Conservation (phyloP, 2,329 filamentous ascomycete species). For the Pyrenochaeta sp. region DNA sequence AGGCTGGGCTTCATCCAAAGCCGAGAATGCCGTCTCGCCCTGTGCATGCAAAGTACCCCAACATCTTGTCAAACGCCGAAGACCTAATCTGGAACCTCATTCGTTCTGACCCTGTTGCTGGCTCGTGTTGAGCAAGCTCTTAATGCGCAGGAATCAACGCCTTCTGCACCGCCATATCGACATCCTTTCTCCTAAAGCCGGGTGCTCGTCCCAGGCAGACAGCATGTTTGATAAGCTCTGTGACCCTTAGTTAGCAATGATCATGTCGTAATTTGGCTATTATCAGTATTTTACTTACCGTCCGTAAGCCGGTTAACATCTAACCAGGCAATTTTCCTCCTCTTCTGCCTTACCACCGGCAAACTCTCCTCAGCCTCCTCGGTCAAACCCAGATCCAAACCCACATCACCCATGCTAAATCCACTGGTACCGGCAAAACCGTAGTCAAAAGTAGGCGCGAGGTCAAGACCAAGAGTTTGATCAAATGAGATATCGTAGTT, state of each 20-base stretch:
- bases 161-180: slow-evolving; percentile 52
- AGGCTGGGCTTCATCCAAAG: no score
- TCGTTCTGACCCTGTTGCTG: no score
- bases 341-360: slow-evolving; percentile 31
- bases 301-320: slow-evolving; percentile 56
- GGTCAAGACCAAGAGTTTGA: slow-evolving; percentile 45
- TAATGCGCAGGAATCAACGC: slow-evolving; percentile 41
- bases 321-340: slow-evolving; percentile 51
- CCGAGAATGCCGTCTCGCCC: no score
- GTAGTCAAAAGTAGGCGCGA: slow-evolving; percentile 38
- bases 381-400: slow-evolving; percentile 32
- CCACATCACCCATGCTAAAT: slow-evolving; percentile 14
- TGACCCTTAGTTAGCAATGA: no score
- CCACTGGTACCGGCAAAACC: slow-evolving; percentile 17
- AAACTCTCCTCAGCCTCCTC: slow-evolving; percentile 15
- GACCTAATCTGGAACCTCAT: no score
- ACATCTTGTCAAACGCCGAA: no score
- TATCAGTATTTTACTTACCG: no score
- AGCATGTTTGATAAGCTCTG: slow-evolving; percentile 47
- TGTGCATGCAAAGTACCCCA: no score
- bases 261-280: no score
- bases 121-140: not conserved
- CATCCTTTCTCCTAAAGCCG: slow-evolving; percentile 54
- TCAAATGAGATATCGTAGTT: slow-evolving; percentile 36
- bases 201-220: slow-evolving; percentile 57